These are phyloP conservation scores for Torulaspora microellipsoides DNA, from an alignment of 805 yeast species.

Conservation along the genomic window DNA sequence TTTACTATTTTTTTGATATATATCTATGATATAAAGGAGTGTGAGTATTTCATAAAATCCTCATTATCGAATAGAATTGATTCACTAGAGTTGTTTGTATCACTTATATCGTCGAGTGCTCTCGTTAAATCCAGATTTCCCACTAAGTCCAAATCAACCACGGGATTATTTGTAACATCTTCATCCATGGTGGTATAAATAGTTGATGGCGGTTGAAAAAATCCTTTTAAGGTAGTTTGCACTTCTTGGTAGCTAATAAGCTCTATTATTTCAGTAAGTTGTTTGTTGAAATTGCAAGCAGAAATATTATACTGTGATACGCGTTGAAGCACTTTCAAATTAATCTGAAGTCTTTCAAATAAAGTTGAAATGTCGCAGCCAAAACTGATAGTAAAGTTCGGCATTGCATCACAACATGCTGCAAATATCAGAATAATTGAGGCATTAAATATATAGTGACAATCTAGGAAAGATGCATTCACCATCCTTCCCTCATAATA, in stretches of 20 bases:
- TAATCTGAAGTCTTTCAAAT: constrained; percentile 14
- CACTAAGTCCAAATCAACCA: constrained; percentile 5
- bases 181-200: neutral
- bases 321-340: constrained; percentile 13
- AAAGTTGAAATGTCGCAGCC: constrained; percentile 10
- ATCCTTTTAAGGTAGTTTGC: constrained; percentile 6
- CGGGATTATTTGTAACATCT: neutral
- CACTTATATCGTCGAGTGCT: constrained; percentile 9
- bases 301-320: constrained; percentile 17
- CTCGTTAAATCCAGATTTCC: constrained; percentile 14
- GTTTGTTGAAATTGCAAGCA: constrained; percentile 16
- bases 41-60: constrained; percentile 12
- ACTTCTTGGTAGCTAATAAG: constrained; percentile 12
- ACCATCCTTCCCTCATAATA: constrained; percentile 17
- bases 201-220: neutral
- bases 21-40: constrained; percentile 1
- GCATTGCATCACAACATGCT: constrained; percentile 13
- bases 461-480: constrained; percentile 18
- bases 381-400: constrained; percentile 7
- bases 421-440: constrained; percentile 17
- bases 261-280: constrained; percentile 19
- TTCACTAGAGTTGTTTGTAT: constrained; percentile 2
- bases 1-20: neutral
- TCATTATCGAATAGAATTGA: constrained; percentile 9
- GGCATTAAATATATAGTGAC: constrained; percentile 20